Base-by-base conservation (phyloP, 371 early-diverging fungal species). In the Apophysomyces variabilis region DNA sequence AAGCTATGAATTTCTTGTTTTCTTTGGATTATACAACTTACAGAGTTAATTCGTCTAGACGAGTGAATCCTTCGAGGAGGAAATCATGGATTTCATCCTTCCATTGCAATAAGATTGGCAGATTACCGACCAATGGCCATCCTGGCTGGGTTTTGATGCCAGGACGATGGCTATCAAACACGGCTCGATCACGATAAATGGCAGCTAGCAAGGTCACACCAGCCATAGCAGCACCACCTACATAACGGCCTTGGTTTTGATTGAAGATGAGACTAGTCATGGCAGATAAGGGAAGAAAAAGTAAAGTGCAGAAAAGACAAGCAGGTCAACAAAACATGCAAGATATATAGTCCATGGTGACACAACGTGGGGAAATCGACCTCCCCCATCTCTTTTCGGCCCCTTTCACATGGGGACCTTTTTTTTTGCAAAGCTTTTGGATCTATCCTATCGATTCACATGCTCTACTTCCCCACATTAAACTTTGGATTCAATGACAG, bases 221-320 rank as follows among this genome's bases (percentile, higher is more conserved):
- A 16, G 73, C 73, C 14, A 66, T 36, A 13, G 73, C 70, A 8
- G 75, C 75, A 46, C 75, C 71, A 39, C 75, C 74, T 3, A 73
- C 43, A 59, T 67, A 72, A 7, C 54, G 47, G 26, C 38, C 18
- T 62, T 39, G 59, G 69, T 41, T n/a, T 65, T 72, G 14, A 61
- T 39, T 35, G 38, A 63, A 38, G 38, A 63, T 37, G 16, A 57
- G 18, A 21, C 54, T 50, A 63, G 64, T 14, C 56, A 39, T 54
- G 4, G 18, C 16, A 36, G 38, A 54, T 32, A 37, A 46, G 32
- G 26, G 26, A 47, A 62, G 14, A 8, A 39, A 61, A 61, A 35
- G 35, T 32, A 46, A 11, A 47, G 54, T 18, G 8, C 8, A 36
- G 12, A 35, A 46, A 62, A 62, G 47, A 47, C 21, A 21, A 21